These are phyloP conservation scores for Aspergillus tanneri DNA, from an alignment of 2,329 filamentous ascomycete species.

Conservation along the genomic window DNA sequence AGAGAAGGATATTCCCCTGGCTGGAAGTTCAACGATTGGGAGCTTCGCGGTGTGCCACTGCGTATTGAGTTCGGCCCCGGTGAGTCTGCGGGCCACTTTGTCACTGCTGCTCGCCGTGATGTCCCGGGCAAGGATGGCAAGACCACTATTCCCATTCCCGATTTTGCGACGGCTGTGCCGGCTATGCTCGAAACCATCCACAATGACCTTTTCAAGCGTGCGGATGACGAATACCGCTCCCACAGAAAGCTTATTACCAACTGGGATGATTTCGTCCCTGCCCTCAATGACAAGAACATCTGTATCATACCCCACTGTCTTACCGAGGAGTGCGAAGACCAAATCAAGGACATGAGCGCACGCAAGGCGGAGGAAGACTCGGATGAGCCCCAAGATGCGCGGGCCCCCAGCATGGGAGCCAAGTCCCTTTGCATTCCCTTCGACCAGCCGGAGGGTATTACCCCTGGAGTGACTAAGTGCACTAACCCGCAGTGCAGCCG, in stretches of 20 bases:
- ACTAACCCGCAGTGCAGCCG: slow-evolving; percentile 80
- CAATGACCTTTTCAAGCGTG: slow-evolving; percentile 72
- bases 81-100: slow-evolving; percentile 80
- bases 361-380: slow-evolving; percentile 60
- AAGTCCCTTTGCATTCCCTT: slow-evolving; percentile 78
- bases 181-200: slow-evolving; percentile 88
- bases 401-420: slow-evolving; percentile 71
- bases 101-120: slow-evolving; percentile 85
- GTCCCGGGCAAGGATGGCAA: slow-evolving; percentile 66
- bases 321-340: slow-evolving; percentile 80
- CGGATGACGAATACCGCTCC: slow-evolving; percentile 72
- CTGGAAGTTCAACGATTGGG: slow-evolving; percentile 99
- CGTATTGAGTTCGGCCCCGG: slow-evolving; percentile 95
- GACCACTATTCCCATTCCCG: slow-evolving; percentile 71
- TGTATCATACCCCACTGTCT: slow-evolving; percentile 89
- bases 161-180: slow-evolving; percentile 71
- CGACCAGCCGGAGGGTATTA: slow-evolving; percentile 78
- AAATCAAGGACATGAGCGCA: slow-evolving; percentile 89
- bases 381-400: slow-evolving; percentile 72
- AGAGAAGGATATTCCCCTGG: slow-evolving; percentile 89
- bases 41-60: slow-evolving; percentile 90
- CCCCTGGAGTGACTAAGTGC: slow-evolving; percentile 82
- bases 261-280: slow-evolving; percentile 89
- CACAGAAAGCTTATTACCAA: slow-evolving; percentile 79
- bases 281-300: slow-evolving; percentile 88